Base-by-base conservation (phyloP, 2,329 filamentous ascomycete species). In the Metarhizium anisopliae region DNA sequence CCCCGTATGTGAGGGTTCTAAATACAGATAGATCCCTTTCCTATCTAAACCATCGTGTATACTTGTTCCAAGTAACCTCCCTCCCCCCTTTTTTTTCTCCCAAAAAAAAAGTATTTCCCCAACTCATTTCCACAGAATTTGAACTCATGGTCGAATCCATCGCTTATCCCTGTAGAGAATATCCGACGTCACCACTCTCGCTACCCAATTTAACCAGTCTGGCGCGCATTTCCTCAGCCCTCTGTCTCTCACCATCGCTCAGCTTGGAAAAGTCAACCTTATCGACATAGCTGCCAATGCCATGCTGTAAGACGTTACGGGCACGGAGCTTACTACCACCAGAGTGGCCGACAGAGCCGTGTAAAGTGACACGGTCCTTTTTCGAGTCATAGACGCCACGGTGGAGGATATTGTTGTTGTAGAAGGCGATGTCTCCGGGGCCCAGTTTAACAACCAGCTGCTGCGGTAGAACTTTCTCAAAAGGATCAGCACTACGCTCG, bases 321-420 rank as follows among this genome's bases (percentile, higher is more conserved):
- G 86, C 86, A 56, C 87, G 70, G 58, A 80, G 71, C 47, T 63
- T 67, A 56, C 80, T 80, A 1, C 80, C 84, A 2, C 68, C 70
- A 0, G 74, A 74, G 61, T 85, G 80, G 1, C 87, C 87, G 50
- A 89, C 86, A 55, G 82, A 86, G 6, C 87, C 87, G 69, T 90
- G 87, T 64, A 90, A 70, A 58, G 86, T 90, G 76, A 86, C 79
- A 29, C 87, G 73, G 71, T 89, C 84, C 61, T 74, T 79, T 1
- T 43, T 63, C 13, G 72, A 70, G 60, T 78, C 73, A 68, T 90
- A 91, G 32, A 82, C 81, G 1, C 87, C 87, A 4, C 87, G 75
- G 65, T 90, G 87, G 59, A 95, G 68, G 60, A 95, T 95, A 68
- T 95, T 95, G 66, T 92, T 95, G 69, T 95, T 85, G 67, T 95